Evolutionary conservation across 306 rosid species (phyloP).

Genomic region (Begonia masoniana): DNA sequence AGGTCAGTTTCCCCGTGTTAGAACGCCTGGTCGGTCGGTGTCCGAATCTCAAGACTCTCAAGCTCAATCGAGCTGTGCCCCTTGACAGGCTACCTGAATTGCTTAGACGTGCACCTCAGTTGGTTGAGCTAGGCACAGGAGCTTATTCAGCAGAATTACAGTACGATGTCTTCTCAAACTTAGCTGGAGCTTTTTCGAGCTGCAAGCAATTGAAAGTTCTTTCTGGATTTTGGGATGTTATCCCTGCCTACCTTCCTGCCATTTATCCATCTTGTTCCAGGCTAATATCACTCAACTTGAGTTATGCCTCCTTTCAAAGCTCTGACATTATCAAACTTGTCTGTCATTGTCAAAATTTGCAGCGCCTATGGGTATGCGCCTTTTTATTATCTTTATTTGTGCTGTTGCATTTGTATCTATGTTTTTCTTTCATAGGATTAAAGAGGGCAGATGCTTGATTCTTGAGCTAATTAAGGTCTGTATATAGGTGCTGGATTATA

Average conservation of each 20-base stretch:
- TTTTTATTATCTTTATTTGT: neutral
- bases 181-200: constrained; percentile 31
- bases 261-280: constrained; percentile 56
- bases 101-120: constrained; percentile 55
- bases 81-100: constrained; percentile 57
- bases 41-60: constrained; percentile 62
- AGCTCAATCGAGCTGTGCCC: constrained; percentile 77
- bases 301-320: constrained; percentile 58
- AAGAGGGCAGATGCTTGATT: neutral
- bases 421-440: neutral
- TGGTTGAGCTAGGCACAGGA: constrained; percentile 81
- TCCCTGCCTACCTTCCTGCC: constrained; percentile 59
- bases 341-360: constrained; percentile 62
- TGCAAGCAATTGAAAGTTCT: constrained; percentile 56
- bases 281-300: constrained; percentile 62
- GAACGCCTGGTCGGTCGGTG: constrained; percentile 83
- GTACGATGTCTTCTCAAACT: constrained; percentile 48
- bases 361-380: constrained; percentile 65
- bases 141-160: constrained; percentile 53
- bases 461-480: constrained; percentile 14
- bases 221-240: constrained; percentile 89
- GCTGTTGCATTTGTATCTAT: neutral
- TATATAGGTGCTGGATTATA: constrained; percentile 78
- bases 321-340: constrained; percentile 66
- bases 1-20: constrained; percentile 64